These are phyloP conservation scores for Exophiala sp. DNA, from an alignment of 2,329 filamentous ascomycete genomes.

Conservation along the genomic window DNA sequence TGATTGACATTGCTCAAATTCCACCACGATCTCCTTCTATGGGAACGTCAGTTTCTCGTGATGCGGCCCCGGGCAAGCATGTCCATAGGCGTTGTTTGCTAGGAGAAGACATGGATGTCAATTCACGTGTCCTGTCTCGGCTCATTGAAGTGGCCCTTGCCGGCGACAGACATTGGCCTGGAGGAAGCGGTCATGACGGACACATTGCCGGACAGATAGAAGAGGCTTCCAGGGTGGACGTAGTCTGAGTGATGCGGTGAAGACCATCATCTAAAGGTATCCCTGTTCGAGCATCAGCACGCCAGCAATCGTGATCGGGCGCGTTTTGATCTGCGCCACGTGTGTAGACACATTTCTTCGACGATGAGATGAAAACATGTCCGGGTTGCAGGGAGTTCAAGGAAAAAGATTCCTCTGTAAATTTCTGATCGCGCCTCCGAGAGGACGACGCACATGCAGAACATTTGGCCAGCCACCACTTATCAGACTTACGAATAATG, in stretches of 20 bases:
- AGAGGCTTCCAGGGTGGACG: not conserved
- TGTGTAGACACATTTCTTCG: too few relatives aligned
- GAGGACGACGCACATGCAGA: too few relatives aligned
- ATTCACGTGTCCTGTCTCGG: not conserved
- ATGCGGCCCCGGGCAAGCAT: too few relatives aligned
- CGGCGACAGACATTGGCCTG: not conserved
- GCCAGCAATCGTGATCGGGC: not conserved
- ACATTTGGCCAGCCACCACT: too few relatives aligned
- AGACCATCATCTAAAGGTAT: not conserved
- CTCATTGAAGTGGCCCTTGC: not conserved
- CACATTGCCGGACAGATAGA: not conserved
- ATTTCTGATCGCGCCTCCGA: too few relatives aligned
- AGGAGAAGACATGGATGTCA: not conserved
- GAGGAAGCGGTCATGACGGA: not conserved
- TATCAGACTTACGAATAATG: too few relatives aligned
- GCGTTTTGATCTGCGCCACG: not conserved
- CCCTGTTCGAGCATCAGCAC: not conserved
- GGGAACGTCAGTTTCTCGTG: too few relatives aligned
- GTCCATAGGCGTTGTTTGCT: not conserved
- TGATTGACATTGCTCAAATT: too few relatives aligned
- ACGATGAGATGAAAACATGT: too few relatives aligned
- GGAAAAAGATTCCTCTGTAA: too few relatives aligned
- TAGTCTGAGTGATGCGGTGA: not conserved
- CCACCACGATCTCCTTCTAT: too few relatives aligned
- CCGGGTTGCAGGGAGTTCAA: too few relatives aligned